phyloP scores from a whole-genome alignment of 495 filamentous ascomycete genomes.

The Sabuloglossum arenarium region DNA sequence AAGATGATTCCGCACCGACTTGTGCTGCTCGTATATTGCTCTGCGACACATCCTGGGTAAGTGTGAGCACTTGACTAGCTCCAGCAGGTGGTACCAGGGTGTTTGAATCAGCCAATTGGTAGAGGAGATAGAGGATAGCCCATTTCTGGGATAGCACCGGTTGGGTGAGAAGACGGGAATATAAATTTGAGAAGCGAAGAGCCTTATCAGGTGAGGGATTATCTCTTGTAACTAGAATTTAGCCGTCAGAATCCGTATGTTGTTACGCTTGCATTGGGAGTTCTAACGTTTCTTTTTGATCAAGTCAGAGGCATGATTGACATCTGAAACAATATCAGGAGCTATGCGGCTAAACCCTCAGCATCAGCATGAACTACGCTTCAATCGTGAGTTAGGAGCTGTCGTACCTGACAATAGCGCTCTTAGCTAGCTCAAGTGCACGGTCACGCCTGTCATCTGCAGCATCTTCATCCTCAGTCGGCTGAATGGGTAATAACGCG shows the following conservation, averaged over 20 bases:
- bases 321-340: slow-evolving; percentile 30
- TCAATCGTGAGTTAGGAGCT: background rate
- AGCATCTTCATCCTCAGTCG: slow-evolving; percentile 23
- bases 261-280: background rate
- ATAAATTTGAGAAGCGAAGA: slow-evolving; percentile 72
- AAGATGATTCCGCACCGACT: slow-evolving; percentile 11
- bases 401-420: slow-evolving; percentile 13
- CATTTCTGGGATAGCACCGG: slow-evolving; percentile 90
- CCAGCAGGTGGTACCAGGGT: slow-evolving; percentile 10
- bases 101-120: slow-evolving; percentile 51
- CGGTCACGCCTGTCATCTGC: slow-evolving; percentile 25
- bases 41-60: slow-evolving; percentile 17
- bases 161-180: slow-evolving; percentile 65
- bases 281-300: slow-evolving; percentile 54
- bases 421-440: slow-evolving; percentile 25
- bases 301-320: slow-evolving; percentile 78
- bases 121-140: slow-evolving; percentile 81
- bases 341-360: slow-evolving; percentile 1
- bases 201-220: slow-evolving; percentile 65
- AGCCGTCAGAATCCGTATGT: background rate
- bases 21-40: slow-evolving; percentile 10
- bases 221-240: slow-evolving; percentile 37
- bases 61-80: background rate
- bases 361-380: slow-evolving; percentile 7
- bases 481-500: slow-evolving; percentile 22